Conservation (phyloP, 108 stramenopile species). For the Nannochloropsis gaditana region DNA sequence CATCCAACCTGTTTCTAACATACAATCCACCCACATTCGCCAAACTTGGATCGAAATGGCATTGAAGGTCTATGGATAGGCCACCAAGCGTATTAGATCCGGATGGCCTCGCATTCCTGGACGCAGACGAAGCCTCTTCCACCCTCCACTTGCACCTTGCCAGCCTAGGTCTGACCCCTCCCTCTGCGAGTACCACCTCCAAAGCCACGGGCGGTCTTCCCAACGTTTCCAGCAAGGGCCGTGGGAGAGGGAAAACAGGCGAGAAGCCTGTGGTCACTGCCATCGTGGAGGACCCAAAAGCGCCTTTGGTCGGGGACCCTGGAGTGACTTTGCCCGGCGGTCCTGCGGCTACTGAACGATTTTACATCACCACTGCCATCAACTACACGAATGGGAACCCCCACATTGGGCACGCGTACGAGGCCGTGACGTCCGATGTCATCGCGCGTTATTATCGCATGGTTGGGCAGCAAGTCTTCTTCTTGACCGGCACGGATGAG, state of each 20-base stretch:
- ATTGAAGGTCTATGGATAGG: neutral
- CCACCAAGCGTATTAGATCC: neutral
- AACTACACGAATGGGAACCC: constrained; percentile 97
- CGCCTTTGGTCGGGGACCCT: neutral
- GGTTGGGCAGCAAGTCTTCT: constrained; percentile 58
- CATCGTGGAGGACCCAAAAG: neutral
- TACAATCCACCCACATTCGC: no score
- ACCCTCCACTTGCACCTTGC: constrained; percentile 7
- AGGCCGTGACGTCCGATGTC: constrained; percentile 83
- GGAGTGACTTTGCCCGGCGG: constrained; percentile 19
- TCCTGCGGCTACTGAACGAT: constrained; percentile 37
- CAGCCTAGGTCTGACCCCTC: neutral
- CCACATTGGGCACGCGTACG: constrained; percentile 98
- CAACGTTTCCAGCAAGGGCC: neutral
- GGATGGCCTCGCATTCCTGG: neutral
- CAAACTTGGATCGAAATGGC: no score
- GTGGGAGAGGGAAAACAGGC: neutral
- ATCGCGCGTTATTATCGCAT: constrained; percentile 78
- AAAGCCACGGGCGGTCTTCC: neutral
- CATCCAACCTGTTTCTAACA: no score
- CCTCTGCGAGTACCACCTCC: neutral
- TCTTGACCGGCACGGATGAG: constrained; percentile 95
- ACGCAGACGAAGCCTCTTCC: neutral
- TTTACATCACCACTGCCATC: constrained; percentile 97
- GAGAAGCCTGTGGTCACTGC: neutral